Evolutionary conservation across 2,329 filamentous ascomycete genomes (phyloP), one percentile per base, ranked within the genome.

Genomic region (Aspergillus felis): DNA sequence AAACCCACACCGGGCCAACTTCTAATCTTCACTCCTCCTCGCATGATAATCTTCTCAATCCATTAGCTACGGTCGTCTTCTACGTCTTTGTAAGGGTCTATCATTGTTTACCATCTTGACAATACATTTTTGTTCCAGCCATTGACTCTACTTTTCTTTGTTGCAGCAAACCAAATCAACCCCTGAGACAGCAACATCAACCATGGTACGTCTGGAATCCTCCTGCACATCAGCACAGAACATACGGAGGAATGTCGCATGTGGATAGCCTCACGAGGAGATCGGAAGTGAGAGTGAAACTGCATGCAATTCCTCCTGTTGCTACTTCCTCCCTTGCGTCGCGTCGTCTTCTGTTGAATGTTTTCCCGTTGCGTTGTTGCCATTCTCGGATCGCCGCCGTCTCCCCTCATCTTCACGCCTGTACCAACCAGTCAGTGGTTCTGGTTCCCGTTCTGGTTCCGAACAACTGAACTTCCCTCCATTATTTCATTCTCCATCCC

Each of bases 311-410:
- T 24, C 3, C 8, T 46, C n/a, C 42, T 24, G 42, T 24, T 44
- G 22, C 53, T 54, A 51, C 56, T 59, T 48, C 52, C 53, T 53
- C 53, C 57, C 58, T 35, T 58, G 59, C 56, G 51, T 64, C 57
- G 44, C 29, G 20, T 48, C 48, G 35, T 44, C 29, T 42, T 35
- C 29, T 46, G 51, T 41, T 51, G 46, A n/a, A n/a, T 58, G 8
- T 32, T 27, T 46, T 46, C 44, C 52, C 46, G 50, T 54, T 51
- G 12, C 28, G 32, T 17, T 38, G 32, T 12, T 38, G 32, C 32
- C 32, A 38, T 38, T 38, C 32, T n/a, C 6, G 14, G 32, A 38
- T 24, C 32, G 29, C 20, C 27, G 32, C 51, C 27, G 24, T 57
- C 50, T 44, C 25, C 48, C 54, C 22, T 50, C 49, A 41, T 49